Conservation (phyloP, 73 alveolate species). For the Breviolum minutum region DNA sequence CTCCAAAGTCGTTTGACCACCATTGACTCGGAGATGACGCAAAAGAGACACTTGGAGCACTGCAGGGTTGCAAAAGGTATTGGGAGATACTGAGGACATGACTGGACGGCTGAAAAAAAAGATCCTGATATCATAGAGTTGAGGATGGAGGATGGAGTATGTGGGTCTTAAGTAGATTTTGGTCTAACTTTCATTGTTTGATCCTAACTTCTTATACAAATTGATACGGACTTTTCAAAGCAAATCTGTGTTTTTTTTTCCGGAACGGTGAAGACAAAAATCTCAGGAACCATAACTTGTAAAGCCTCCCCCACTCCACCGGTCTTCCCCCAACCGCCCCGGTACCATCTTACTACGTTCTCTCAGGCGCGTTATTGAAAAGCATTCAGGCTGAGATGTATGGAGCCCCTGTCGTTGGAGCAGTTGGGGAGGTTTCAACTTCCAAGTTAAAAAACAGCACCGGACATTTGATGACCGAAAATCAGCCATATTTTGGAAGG, state of each 20-base stretch:
- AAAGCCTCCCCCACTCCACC: not conserved
- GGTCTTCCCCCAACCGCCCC: not conserved
- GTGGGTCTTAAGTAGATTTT: too few relatives aligned
- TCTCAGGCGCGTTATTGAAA: conserved; percentile 41
- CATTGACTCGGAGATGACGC: conserved; percentile 59
- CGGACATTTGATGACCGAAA: too few relatives aligned
- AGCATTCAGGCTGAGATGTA: conserved; percentile 69
- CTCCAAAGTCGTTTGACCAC: conserved; percentile 41
- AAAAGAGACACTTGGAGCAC: conserved; percentile 23
- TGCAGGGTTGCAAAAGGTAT: too few relatives aligned
- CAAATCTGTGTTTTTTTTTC: not conserved
- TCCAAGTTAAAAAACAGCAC: not conserved
- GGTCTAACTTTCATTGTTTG: not conserved
- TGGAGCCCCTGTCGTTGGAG: not conserved
- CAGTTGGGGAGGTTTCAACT: not conserved
- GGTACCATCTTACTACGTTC: not conserved
- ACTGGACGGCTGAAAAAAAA: too few relatives aligned
- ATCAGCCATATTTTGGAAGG: too few relatives aligned
- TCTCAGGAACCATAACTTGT: not conserved
- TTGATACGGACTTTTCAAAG: not conserved
- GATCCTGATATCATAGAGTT: too few relatives aligned
- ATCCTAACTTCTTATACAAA: not conserved
- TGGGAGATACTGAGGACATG: too few relatives aligned
- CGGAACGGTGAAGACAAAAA: not conserved
- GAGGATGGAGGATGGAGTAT: too few relatives aligned